These are phyloP conservation scores for Aspergillus carlsbadensis DNA, from an alignment of 495 filamentous ascomycete genomes.

Conservation along the genomic window DNA sequence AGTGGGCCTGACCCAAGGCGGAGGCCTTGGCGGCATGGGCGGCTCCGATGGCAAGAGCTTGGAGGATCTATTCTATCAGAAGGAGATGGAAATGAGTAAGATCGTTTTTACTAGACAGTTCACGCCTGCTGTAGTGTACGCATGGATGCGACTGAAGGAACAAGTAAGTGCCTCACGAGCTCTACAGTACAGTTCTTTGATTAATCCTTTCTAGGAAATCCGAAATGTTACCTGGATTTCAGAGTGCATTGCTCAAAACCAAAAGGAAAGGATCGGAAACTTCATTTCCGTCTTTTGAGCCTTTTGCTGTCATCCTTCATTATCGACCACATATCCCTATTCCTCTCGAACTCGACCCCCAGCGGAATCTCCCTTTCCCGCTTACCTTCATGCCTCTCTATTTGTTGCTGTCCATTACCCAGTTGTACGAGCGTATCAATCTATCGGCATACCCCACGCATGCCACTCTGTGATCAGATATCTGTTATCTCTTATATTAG, in stretches of 20 bases:
- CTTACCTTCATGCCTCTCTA: slow-evolving; percentile 27
- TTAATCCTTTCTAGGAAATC: slow-evolving; percentile 73
- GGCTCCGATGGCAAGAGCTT: slow-evolving; percentile 83
- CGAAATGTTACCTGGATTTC: slow-evolving; percentile 99
- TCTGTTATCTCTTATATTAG: slow-evolving; percentile 21
- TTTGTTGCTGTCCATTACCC: slow-evolving; percentile 13
- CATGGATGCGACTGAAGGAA: slow-evolving; percentile 96
- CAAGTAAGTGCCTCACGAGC: slow-evolving; percentile 63
- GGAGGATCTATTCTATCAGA: slow-evolving; percentile 98
- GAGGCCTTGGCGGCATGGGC: slow-evolving; percentile 77
- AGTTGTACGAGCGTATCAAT: slow-evolving; percentile 34
- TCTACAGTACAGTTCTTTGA: not conserved
- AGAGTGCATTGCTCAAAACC: slow-evolving; percentile 99
- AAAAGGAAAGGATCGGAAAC: slow-evolving; percentile 97
- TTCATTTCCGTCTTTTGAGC: slow-evolving; percentile 93
- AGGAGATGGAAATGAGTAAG: slow-evolving; percentile 98
- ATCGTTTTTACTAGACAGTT: slow-evolving; percentile 94
- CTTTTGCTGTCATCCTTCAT: slow-evolving; percentile 9
- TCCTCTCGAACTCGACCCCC: slow-evolving; percentile 4
- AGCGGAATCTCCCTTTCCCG: slow-evolving; percentile 22
- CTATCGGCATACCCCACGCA: slow-evolving; percentile 12
- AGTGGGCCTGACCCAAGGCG: slow-evolving; percentile 76
- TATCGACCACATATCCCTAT: slow-evolving; percentile 10
- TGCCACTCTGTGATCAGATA: slow-evolving; percentile 11
- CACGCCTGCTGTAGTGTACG: slow-evolving; percentile 91